A percentile compares a stretch with the other conserved stretches of the same genome.
These are phyloP conservation scores for Amanita exitialis DNA, from an alignment of 768 basidiomycete species.

Conservation along the genomic window DNA sequence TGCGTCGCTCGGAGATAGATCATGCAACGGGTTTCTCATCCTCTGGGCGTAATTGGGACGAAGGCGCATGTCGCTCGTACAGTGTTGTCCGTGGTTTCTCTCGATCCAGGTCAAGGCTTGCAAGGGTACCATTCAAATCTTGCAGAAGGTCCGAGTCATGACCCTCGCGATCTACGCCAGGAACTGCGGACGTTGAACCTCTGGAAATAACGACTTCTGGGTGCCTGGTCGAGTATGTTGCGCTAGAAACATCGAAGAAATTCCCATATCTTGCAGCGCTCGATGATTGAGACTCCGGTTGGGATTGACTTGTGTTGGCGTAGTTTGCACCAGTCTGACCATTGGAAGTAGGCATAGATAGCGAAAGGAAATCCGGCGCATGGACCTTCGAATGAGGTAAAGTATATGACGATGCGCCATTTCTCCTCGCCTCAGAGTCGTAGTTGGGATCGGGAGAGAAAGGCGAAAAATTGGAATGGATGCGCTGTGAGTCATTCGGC, in stretches of 20 bases:
- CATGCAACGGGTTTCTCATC: not conserved
- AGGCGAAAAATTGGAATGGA: constrained; percentile 50
- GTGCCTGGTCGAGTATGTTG: constrained; percentile 28
- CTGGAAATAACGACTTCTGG: constrained; percentile 43
- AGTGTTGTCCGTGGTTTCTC: not conserved
- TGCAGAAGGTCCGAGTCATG: constrained; percentile 45
- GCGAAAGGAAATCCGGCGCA: constrained; percentile 37
- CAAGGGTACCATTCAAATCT: constrained; percentile 69
- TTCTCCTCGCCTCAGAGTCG: constrained; percentile 23
- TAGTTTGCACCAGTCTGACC: constrained; percentile 17
- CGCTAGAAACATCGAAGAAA: constrained; percentile 33
- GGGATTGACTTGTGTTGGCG: constrained; percentile 27
- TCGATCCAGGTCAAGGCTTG: constrained; percentile 59
- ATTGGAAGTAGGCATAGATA: constrained; percentile 23
- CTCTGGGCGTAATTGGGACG: not conserved
- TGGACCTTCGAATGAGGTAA: constrained; percentile 42
- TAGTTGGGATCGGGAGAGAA: constrained; percentile 72
- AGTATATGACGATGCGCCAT: constrained; percentile 18
- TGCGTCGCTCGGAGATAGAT: not conserved
- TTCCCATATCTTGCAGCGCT: constrained; percentile 34
- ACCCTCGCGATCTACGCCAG: constrained; percentile 11
- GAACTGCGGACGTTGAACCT: constrained; percentile 22
- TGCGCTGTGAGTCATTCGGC: constrained; percentile 22
- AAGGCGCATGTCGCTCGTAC: not conserved
- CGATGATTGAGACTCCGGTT: constrained; percentile 31